Evolutionary conservation across 1,284 basidiomycete genomes (phyloP).

Genomic region (Tetrapyrgos nigripes): DNA sequence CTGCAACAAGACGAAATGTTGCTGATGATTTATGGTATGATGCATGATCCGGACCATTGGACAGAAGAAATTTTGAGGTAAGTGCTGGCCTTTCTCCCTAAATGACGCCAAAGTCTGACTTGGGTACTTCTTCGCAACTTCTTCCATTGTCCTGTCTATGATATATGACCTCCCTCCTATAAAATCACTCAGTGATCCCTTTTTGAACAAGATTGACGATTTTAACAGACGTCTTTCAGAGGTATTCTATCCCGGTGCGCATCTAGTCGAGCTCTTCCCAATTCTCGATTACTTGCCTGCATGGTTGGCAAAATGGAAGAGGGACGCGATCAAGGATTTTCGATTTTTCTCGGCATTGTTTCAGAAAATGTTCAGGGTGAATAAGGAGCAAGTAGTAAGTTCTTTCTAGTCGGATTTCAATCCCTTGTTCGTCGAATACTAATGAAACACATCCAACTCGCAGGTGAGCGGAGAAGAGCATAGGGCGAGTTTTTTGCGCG

Average conservation of each 20-base stretch:
- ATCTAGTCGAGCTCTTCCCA: background rate
- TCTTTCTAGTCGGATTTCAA: no score
- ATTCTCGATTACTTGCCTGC: background rate
- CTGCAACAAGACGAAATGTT: slow-evolving; percentile 5
- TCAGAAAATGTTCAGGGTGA: background rate
- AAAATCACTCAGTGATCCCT: background rate
- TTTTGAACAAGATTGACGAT: background rate
- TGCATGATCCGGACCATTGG: background rate
- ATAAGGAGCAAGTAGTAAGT: background rate
- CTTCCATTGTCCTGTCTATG: background rate
- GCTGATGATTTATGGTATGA: background rate
- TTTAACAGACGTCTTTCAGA: background rate
- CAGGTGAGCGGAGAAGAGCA: background rate
- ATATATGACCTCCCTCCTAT: background rate
- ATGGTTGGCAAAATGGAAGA: background rate
- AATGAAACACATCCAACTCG: background rate
- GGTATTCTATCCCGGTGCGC: background rate
- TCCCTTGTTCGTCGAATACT: background rate
- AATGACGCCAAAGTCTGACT: no score
- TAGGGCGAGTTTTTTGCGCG: background rate
- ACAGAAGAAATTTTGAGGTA: slow-evolving; percentile 3
- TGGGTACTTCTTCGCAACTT: background rate
- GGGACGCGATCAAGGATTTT: background rate
- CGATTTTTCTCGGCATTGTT: no score
- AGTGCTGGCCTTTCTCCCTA: background rate